phyloP scores from a whole-genome alignment of 2,329 filamentous ascomycete genomes.

The Neoarthrinium moseri region DNA sequence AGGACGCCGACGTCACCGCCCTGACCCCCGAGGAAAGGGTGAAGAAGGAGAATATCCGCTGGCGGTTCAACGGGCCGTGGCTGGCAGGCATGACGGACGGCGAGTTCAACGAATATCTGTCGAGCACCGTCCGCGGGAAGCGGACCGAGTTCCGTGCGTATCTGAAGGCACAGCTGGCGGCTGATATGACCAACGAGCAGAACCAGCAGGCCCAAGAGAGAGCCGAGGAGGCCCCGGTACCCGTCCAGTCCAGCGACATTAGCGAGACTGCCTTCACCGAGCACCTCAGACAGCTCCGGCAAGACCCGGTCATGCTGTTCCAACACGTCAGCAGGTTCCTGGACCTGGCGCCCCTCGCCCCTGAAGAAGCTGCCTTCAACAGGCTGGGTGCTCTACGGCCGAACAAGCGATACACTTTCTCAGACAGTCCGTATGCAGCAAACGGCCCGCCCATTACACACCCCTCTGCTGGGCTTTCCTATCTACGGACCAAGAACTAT shows the following conservation, averaged over 20 bases:
- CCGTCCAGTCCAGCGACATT: slow-evolving; percentile 37
- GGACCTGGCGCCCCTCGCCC: slow-evolving; percentile 54
- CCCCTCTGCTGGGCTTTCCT: slow-evolving; percentile 62
- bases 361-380: slow-evolving; percentile 20
- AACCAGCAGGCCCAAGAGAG: slow-evolving; percentile 37
- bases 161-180: slow-evolving; percentile 48
- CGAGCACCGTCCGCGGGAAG: slow-evolving; percentile 50
- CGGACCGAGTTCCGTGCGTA: slow-evolving; percentile 55
- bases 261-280: slow-evolving; percentile 49
- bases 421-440: slow-evolving; percentile 45
- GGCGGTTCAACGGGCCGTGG: slow-evolving; percentile 69
- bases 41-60: slow-evolving; percentile 47
- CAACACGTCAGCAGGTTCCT: slow-evolving; percentile 58
- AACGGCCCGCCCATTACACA: slow-evolving; percentile 59
- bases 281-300: slow-evolving; percentile 52
- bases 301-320: slow-evolving; percentile 50
- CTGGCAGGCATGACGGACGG: slow-evolving; percentile 61
- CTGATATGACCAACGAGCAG: slow-evolving; percentile 39
- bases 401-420: slow-evolving; percentile 22
- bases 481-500: slow-evolving; percentile 54
- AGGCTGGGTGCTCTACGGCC: slow-evolving; percentile 18
- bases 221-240: slow-evolving; percentile 27
- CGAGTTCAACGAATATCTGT: slow-evolving; percentile 56
- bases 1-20: slow-evolving; percentile 53
- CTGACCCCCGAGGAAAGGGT: slow-evolving; percentile 30